A percentile compares a stretch with the other conserved stretches of the same genome.
Evolutionary conservation across 106 monocot genomes (phyloP).

Genomic region (Apostasia ramifera): DNA sequence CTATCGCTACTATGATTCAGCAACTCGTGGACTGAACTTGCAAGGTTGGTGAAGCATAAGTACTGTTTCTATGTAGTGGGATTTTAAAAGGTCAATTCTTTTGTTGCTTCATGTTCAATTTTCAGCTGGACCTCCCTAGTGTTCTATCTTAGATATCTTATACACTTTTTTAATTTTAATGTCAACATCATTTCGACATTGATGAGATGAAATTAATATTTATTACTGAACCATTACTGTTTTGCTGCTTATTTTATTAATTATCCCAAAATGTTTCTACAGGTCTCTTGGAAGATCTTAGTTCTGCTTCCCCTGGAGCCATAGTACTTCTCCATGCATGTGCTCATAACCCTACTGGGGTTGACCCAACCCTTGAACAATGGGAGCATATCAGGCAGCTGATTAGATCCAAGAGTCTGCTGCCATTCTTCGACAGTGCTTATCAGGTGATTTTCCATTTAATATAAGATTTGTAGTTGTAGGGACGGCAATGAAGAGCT

Average conservation of each 20-base stretch:
- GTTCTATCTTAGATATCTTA: too few species aligned
- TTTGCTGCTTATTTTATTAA: not conserved
- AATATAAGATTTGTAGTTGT: not conserved
- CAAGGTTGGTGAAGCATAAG: constrained; percentile 35
- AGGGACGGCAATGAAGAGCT: not conserved
- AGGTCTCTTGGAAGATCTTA: constrained; percentile 85
- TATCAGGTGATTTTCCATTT: constrained; percentile 54
- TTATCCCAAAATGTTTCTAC: constrained; percentile 2
- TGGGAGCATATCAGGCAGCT: constrained; percentile 91
- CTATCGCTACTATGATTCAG: constrained; percentile 94
- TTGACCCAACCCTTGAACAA: constrained; percentile 83
- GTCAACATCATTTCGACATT: too few species aligned
- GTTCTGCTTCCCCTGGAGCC: constrained; percentile 63
- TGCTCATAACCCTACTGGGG: constrained; percentile 97
- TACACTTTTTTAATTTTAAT: too few species aligned
- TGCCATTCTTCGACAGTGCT: constrained; percentile 99
- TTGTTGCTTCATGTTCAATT: too few species aligned
- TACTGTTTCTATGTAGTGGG: too few species aligned
- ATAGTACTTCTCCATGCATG: constrained; percentile 96
- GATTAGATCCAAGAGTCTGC: constrained; percentile 68
- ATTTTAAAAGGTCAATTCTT: too few species aligned
- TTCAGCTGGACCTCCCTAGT: too few species aligned
- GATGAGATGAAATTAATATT: too few species aligned
- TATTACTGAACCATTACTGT: not conserved
- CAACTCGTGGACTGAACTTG: constrained; percentile 78